Base-by-base conservation (phyloP, 1,139 yeast species). In the Yamadazyma jaroonii region DNA sequence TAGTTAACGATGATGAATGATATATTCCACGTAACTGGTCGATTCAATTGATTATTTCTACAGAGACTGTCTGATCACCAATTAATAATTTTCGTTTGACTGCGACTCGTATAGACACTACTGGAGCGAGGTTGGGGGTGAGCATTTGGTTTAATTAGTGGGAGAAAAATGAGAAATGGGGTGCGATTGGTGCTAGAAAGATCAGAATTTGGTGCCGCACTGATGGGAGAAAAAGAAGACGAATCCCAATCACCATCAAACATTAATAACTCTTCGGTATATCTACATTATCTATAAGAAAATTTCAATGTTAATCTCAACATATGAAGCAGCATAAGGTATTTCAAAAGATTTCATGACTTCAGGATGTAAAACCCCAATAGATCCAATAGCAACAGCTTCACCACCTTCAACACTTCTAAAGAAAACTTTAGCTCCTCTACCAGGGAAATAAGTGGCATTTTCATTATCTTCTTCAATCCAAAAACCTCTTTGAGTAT, bases 321-420 rank as follows among this genome's bases (percentile, higher is more conserved):
- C 92, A 44, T 85, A 75, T 32, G 96, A 85, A 30, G 87, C 89
- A 54, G 96, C 97, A 57, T 84, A 88, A 38, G 97, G 97, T 47
- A 94, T 79, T 49, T 89, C 97, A 57, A 89, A 94, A 56, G 77
- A 69, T 50, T 74, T 74, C 76, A 90, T 74, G 41, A 94, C 98
- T 57, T 86, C 89, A 26, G 99, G 99, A 62, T 94, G 99, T 56
- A 94, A 73, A 41, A 89, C 97, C 59, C 99, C 99, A 51, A 94
- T 71, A 35, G 80, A 68, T 49, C 99, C 99, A 54, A 94, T 77
- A 37, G 70, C 77, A 47, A 72, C 64, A 21, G 72, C 74, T 31
- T 74, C 66, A 21, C 62, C 82, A 41, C 79, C 84, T 45, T 77
- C 77, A 43, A 67, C 73, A 41, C 74, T 66, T 67, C 95, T 79